A percentile compares a stretch with the other conserved stretches of the same genome.
These are phyloP conservation scores for Alternaria brassicae DNA, from an alignment of 2,329 filamentous ascomycete species.

Conservation along the genomic window DNA sequence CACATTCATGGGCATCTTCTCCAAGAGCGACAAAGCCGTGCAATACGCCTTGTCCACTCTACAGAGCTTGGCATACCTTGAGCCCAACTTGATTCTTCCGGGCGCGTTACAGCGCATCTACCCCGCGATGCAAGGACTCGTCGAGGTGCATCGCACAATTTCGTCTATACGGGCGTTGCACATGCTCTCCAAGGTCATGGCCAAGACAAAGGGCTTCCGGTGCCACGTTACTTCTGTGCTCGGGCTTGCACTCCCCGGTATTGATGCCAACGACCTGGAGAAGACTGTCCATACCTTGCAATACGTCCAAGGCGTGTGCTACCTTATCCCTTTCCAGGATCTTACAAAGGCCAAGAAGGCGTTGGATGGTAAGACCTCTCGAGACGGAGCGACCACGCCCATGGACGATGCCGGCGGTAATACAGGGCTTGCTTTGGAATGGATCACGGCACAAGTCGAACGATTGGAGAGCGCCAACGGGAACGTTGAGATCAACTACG, in stretches of 20 bases:
- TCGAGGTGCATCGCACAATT: constrained; percentile 95
- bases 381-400: constrained; percentile 43
- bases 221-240: constrained; percentile 94
- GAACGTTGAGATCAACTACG: constrained; percentile 84
- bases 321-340: constrained; percentile 91
- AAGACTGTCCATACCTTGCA: constrained; percentile 95
- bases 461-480: constrained; percentile 89
- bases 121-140: constrained; percentile 92
- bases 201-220: constrained; percentile 91
- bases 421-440: constrained; percentile 76
- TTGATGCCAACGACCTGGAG: constrained; percentile 96
- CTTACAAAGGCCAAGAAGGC: constrained; percentile 66
- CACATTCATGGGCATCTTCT: constrained; percentile 97
- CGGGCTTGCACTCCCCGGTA: constrained; percentile 91
- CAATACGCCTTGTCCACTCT: constrained; percentile 90
- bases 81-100: constrained; percentile 89
- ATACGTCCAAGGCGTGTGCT: constrained; percentile 94
- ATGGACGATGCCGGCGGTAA: constrained; percentile 47
- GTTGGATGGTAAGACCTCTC: constrained; percentile 13
- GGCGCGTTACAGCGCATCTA: constrained; percentile 96
- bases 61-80: constrained; percentile 86
- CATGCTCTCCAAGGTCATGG: constrained; percentile 89
- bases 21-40: constrained; percentile 90
- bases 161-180: constrained; percentile 92
- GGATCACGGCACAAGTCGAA: constrained; percentile 94